A percentile compares a stretch with the other conserved stretches of the same genome.
These are phyloP conservation scores for Calonectria henricotiae DNA, from an alignment of 2,329 filamentous ascomycete genomes.

Conservation along the genomic window DNA sequence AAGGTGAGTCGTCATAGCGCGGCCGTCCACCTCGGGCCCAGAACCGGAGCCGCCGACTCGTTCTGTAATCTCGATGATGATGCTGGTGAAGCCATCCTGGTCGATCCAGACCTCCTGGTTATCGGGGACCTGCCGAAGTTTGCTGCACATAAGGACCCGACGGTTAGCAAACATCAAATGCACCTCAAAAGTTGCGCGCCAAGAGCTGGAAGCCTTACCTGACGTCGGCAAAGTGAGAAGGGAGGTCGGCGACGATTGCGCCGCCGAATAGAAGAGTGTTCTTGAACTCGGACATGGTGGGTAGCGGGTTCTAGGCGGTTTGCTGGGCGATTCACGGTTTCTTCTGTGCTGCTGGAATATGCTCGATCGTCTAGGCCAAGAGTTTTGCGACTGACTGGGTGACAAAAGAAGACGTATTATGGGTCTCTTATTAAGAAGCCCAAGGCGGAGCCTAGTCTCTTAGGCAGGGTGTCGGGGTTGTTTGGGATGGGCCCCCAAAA, in stretches of 20 bases:
- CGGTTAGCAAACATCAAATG: slow-evolving; percentile 31
- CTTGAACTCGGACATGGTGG: slow-evolving; percentile 70
- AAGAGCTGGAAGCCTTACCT: slow-evolving; percentile 67
- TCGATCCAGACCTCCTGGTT: slow-evolving; percentile 96
- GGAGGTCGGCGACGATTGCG: slow-evolving; percentile 79
- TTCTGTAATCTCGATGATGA: slow-evolving; percentile 93
- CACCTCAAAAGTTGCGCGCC: slow-evolving; percentile 30
- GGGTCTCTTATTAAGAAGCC: slow-evolving; percentile 22
- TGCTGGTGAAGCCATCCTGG: slow-evolving; percentile 84
- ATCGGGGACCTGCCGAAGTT: slow-evolving; percentile 83
- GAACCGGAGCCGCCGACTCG: slow-evolving; percentile 75
- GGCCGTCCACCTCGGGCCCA: slow-evolving; percentile 76
- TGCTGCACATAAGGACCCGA: slow-evolving; percentile 63
- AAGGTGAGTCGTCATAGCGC: slow-evolving; percentile 79
- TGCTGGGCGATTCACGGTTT: not conserved
- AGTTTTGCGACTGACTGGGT: slow-evolving; percentile 14
- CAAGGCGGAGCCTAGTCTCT: slow-evolving; percentile 26
- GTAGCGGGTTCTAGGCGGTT: not conserved
- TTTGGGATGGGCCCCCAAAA: slow-evolving; percentile 2
- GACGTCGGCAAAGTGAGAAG: slow-evolving; percentile 79
- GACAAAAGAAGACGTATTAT: slow-evolving; percentile 22
- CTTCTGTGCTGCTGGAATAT: slow-evolving; percentile 31
- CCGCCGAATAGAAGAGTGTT: slow-evolving; percentile 80
- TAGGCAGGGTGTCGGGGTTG: slow-evolving; percentile 21
- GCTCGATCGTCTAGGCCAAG: slow-evolving; percentile 6